These are phyloP conservation scores for Arabidopsis arenosa DNA, from an alignment of 345 rosid species.

Conservation along the genomic window DNA sequence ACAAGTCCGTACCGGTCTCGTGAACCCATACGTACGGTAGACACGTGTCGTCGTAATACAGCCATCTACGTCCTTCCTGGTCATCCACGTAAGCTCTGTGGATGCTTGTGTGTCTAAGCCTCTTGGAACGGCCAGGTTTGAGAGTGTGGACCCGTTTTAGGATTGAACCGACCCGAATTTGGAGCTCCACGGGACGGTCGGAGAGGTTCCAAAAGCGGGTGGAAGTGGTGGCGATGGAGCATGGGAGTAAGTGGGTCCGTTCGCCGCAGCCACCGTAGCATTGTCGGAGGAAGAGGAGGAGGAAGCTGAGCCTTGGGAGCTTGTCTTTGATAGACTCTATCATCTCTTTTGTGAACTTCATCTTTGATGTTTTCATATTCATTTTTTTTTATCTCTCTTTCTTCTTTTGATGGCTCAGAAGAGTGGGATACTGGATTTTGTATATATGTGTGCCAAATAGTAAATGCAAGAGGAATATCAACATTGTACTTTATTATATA, in stretches of 20 bases:
- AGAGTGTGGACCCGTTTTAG: slow-evolving; percentile 78
- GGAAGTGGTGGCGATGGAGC: slow-evolving; percentile 28
- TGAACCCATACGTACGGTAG: slow-evolving; percentile 89
- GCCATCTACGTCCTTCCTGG: slow-evolving; percentile 62
- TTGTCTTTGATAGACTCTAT: slow-evolving; percentile 43
- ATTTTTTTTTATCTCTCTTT: slow-evolving; percentile 11
- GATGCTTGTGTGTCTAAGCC: slow-evolving; percentile 72
- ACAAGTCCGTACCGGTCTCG: slow-evolving; percentile 68
- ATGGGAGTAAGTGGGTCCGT: slow-evolving; percentile 52
- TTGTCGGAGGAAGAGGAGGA: slow-evolving; percentile 43
- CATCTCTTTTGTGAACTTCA: slow-evolving; percentile 53
- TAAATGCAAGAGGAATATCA: slow-evolving; percentile 25
- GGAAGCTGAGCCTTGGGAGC: slow-evolving; percentile 52
- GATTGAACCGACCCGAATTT: slow-evolving; percentile 80
- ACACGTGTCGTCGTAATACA: slow-evolving; percentile 75
- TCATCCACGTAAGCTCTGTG: slow-evolving; percentile 59
- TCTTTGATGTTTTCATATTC: slow-evolving; percentile 42
- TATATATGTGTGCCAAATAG: slow-evolving; percentile 21
- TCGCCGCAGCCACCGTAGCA: slow-evolving; percentile 81
- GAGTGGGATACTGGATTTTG: slow-evolving; percentile 28
- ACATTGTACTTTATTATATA: background rate
- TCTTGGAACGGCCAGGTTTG: slow-evolving; percentile 84
- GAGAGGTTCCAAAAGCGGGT: slow-evolving; percentile 80
- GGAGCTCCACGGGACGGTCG: slow-evolving; percentile 75
- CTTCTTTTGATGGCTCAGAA: slow-evolving; percentile 31